Conservation (phyloP, 2,329 filamentous ascomycete genomes). For the Arthrobotrys conoides region DNA sequence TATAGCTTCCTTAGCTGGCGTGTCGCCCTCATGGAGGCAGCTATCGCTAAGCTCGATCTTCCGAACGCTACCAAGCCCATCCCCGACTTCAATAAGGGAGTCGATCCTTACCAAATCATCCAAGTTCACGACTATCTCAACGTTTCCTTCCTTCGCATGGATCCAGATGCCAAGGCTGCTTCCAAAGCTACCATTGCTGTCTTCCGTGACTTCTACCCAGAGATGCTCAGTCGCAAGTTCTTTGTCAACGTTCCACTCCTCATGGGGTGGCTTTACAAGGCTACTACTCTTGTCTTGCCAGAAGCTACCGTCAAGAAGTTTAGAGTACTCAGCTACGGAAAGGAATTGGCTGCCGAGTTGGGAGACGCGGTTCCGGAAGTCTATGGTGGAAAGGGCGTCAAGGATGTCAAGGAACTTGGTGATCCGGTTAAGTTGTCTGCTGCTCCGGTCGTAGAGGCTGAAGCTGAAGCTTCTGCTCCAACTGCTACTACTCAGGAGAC, state of each 20-base stretch:
- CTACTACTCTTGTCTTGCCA: conserved; percentile 82
- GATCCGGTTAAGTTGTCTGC: conserved; percentile 39
- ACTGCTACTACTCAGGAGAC: background rate
- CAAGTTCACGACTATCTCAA: conserved; percentile 95
- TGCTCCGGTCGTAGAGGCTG: conserved; percentile 9
- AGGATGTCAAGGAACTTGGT: conserved; percentile 68
- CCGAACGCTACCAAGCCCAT: conserved; percentile 78
- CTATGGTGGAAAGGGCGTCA: conserved; percentile 81
- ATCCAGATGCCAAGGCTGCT: conserved; percentile 81
- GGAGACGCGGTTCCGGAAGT: conserved; percentile 77
- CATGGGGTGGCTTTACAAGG: conserved; percentile 87
- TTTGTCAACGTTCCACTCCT: conserved; percentile 93
- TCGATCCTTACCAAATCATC: conserved; percentile 89
- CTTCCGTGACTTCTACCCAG: conserved; percentile 87
- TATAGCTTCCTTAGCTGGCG: conserved; percentile 89
- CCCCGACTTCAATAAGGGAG: conserved; percentile 74
- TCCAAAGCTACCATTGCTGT: conserved; percentile 84
- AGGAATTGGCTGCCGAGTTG: conserved; percentile 77
- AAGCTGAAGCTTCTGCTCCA: conserved; percentile 4
- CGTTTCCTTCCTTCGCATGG: conserved; percentile 87
- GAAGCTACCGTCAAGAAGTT: conserved; percentile 83
- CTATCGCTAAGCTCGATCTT: conserved; percentile 81
- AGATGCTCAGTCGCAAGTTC: conserved; percentile 90
- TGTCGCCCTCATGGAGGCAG: conserved; percentile 89
- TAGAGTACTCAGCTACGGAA: conserved; percentile 82